These are phyloP conservation scores for Populus hybrid DNA, from an alignment of 441 rosid species.

Conservation along the genomic window DNA sequence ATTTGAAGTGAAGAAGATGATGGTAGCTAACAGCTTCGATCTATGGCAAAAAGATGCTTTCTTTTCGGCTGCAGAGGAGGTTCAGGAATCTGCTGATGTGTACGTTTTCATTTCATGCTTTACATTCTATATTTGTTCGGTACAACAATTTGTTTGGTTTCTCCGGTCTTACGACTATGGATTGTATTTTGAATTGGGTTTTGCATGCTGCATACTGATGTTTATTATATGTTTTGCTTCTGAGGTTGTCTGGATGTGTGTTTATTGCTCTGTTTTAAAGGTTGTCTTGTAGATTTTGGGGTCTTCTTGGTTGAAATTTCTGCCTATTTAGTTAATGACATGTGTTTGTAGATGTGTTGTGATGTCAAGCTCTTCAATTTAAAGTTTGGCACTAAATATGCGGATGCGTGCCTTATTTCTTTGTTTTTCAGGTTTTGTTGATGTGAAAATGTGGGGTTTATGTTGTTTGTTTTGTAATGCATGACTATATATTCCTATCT, in stretches of 20 bases:
- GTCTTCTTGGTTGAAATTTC: too few species aligned
- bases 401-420: background rate
- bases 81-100: slow-evolving; percentile 85
- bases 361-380: background rate
- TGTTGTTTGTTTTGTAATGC: background rate
- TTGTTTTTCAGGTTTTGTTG: background rate
- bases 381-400: background rate
- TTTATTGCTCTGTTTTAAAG: too few species aligned
- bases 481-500: background rate
- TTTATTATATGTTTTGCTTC: background rate
- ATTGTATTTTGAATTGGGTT: background rate
- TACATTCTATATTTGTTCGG: background rate
- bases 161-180: slow-evolving; percentile 4
- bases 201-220: background rate
- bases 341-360: too few species aligned
- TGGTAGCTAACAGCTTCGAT: slow-evolving; percentile 77
- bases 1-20: slow-evolving; percentile 40
- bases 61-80: slow-evolving; percentile 91
- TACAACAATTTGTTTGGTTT: background rate
- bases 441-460: background rate
- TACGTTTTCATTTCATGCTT: slow-evolving; percentile 27
- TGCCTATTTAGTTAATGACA: too few species aligned
- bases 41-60: slow-evolving; percentile 82
- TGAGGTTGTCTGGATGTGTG: too few species aligned
- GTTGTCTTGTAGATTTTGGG: too few species aligned